Evolutionary conservation across 1,284 basidiomycete genomes (phyloP), one percentile per base, ranked within the genome.

Genomic region (Marasmius tenuissimus): DNA sequence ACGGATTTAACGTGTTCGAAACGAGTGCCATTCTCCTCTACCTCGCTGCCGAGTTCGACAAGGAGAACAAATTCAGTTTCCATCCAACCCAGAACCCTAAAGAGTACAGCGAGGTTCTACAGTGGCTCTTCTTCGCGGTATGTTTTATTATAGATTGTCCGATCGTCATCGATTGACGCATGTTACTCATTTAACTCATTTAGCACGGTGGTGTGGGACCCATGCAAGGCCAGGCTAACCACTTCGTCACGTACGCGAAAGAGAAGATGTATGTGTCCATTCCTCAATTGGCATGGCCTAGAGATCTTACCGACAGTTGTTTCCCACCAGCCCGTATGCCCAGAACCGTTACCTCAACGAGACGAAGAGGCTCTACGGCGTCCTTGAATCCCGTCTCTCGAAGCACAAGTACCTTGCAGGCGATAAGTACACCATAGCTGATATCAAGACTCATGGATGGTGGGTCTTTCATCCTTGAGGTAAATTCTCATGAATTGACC

Each of bases 11-110:
- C 20, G 78, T 89, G 20, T 88, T 86, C 66, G 88, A 90, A 69
- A 82, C 77, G 12, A 82, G 81, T 5, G 83, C 83, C 7, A 87
- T 89, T 63, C 69, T 87, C 51, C 69, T 86, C 16, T 89, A 88
- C 70, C 76, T 89, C 55, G 75, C 75, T 2, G 80, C 84, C 66
- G 77, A 81, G 61, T 87, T 81, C 66, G 83, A 85, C 64, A 76
- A 72, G 49, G 79, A 85, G 35, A 71, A 75, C 69, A 78, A 81
- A 66, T 82, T 89, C 67, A 78, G 77, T 63, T 87, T 85, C 68
- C 72, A 76, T 64, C 72, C 72, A 1, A 61, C 70, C 10, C 67
- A 74, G 22, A 71, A 73, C 12, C 71, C 76, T 14, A 72, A 80
- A 20, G 74, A 79, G n/a, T 76, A 80, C 69, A 84, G 81, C 65